Percentiles rank a stretch among this genome's conserved stretches.
Evolutionary conservation across 2,329 filamentous ascomycete species (phyloP).

Genomic region (Fusarium nodosum): DNA sequence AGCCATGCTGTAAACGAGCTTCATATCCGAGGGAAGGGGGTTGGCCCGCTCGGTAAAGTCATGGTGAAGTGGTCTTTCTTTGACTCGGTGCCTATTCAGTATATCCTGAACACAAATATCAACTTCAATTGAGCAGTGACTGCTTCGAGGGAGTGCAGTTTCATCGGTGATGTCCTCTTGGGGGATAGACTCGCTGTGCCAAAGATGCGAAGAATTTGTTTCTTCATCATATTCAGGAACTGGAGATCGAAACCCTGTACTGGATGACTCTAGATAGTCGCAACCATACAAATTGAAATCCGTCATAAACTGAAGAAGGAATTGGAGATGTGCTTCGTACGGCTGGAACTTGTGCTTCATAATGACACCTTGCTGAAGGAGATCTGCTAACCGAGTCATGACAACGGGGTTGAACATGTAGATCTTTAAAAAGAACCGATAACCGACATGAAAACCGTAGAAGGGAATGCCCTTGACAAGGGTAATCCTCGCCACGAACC

Average conservation of each 20-base stretch:
- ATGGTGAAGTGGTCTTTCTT: conserved; percentile 84
- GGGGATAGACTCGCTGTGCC: conserved; percentile 83
- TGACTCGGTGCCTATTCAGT: conserved; percentile 81
- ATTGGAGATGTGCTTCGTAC: conserved; percentile 94
- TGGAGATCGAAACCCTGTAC: conserved; percentile 79
- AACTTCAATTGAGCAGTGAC: conserved; percentile 89
- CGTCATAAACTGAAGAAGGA: conserved; percentile 95
- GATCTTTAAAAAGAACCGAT: conserved; percentile 91
- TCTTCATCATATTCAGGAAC: conserved; percentile 77
- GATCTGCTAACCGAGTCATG: conserved; percentile 88
- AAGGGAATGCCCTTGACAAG: conserved; percentile 94
- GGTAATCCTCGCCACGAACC: conserved; percentile 90
- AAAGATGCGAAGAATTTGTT: conserved; percentile 73
- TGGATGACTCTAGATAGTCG: conserved; percentile 81
- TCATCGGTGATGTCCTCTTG: conserved; percentile 65
- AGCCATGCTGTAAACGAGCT: conserved; percentile 93
- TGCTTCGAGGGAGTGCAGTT: conserved; percentile 77
- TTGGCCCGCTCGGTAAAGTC: conserved; percentile 82
- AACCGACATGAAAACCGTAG: conserved; percentile 95
- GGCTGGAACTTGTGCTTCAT: conserved; percentile 89
- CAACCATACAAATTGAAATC: conserved; percentile 99
- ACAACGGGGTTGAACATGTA: conserved; percentile 90
- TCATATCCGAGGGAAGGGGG: conserved; percentile 76
- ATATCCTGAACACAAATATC: conserved; percentile 93
- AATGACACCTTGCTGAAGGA: conserved; percentile 88